A percentile compares a stretch with the other conserved stretches of the same genome.
Conservation (phyloP, 345 rosid genomes). For the Luvunga scandens region DNA sequence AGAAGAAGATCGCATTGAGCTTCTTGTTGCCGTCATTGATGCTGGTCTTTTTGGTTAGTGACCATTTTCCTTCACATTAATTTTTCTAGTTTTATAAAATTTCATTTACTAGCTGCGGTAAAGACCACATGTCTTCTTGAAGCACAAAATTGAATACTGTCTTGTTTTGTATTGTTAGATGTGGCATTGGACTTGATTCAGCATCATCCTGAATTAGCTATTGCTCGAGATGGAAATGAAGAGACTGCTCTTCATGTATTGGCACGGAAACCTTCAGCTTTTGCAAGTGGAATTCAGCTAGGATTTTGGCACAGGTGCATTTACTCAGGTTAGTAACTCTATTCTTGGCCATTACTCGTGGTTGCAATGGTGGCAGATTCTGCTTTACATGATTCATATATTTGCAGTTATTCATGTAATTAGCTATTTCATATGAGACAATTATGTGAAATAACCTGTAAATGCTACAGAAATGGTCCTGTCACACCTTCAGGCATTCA, state of each 20-base stretch:
- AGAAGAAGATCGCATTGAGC: slow-evolving; percentile 11
- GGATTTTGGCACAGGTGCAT: slow-evolving; percentile 19
- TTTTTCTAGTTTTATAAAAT: not conserved
- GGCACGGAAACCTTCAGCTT: slow-evolving; percentile 19
- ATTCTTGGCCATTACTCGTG: not conserved
- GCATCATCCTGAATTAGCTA: slow-evolving; percentile 33
- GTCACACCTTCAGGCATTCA: too few species aligned
- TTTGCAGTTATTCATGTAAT: not conserved
- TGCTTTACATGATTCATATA: slow-evolving; percentile 9
- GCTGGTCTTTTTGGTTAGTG: slow-evolving; percentile 18
- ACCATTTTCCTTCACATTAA: not conserved
- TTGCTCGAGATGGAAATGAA: slow-evolving; percentile 19
- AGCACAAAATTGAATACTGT: not conserved
- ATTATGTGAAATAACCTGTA: not conserved
- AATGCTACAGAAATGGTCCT: not conserved
- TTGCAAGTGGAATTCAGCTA: not conserved
- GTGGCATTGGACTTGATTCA: slow-evolving; percentile 33
- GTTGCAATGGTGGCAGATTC: slow-evolving; percentile 26
- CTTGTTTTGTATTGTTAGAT: slow-evolving; percentile 19
- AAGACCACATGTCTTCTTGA: not conserved
- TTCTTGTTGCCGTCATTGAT: slow-evolving; percentile 16
- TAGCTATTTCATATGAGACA: not conserved
- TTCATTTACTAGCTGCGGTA: too few species aligned
- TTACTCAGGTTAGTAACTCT: slow-evolving; percentile 27
- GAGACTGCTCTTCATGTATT: slow-evolving; percentile 21